These are phyloP conservation scores for Boletus pseudo-olivaceus DNA, from an alignment of 768 basidiomycete genomes.

Conservation along the genomic window DNA sequence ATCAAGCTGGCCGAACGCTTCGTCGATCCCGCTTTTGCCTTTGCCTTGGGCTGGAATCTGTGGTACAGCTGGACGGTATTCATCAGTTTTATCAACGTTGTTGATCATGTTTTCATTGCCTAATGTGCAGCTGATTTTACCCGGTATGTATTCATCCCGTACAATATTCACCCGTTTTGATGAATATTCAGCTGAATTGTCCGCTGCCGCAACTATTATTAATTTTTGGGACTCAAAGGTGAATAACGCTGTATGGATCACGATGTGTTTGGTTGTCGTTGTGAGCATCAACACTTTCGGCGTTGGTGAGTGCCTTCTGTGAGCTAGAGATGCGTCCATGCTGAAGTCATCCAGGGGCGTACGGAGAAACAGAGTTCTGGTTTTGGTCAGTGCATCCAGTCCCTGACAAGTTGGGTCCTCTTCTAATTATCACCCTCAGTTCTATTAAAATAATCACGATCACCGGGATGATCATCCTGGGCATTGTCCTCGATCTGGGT, in stretches of 20 bases:
- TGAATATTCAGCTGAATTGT: slow-evolving; percentile 34
- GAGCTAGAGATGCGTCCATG: background rate
- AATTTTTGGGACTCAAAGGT: slow-evolving; percentile 38
- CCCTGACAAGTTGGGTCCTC: too few species aligned
- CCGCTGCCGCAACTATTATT: slow-evolving; percentile 49
- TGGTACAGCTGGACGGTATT: slow-evolving; percentile 36
- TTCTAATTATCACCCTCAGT: slow-evolving; percentile 19
- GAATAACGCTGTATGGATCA: slow-evolving; percentile 48
- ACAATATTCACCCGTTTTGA: background rate
- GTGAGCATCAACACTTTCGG: slow-evolving; percentile 40
- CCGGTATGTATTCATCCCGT: slow-evolving; percentile 6
- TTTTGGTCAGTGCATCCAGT: slow-evolving; percentile 29
- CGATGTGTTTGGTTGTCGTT: slow-evolving; percentile 46
- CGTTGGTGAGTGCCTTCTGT: slow-evolving; percentile 21
- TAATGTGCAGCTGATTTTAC: slow-evolving; percentile 12
- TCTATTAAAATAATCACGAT: slow-evolving; percentile 52
- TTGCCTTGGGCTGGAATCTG: slow-evolving; percentile 38
- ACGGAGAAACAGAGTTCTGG: slow-evolving; percentile 45
- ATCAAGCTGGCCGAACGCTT: slow-evolving; percentile 45
- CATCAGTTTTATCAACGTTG: background rate
- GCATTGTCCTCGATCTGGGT: slow-evolving; percentile 46
- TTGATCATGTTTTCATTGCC: slow-evolving; percentile 8
- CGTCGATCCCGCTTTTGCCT: slow-evolving; percentile 40
- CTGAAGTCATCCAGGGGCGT: slow-evolving; percentile 23
- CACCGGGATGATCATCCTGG: slow-evolving; percentile 38